Base-by-base conservation (phyloP, 805 yeast species). In the Brettanomyces custersianus region DNA sequence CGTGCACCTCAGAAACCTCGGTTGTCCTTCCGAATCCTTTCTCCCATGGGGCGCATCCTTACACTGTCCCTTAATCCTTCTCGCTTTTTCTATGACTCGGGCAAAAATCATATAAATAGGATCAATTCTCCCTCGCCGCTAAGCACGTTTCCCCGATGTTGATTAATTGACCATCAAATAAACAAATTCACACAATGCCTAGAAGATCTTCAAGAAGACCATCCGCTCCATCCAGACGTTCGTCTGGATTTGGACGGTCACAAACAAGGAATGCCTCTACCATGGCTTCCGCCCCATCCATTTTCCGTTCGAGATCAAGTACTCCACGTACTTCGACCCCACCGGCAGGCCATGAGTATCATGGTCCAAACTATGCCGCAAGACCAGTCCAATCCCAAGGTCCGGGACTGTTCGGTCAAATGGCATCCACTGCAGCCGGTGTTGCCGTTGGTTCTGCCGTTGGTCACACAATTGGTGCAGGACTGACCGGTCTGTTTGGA, bases 381-480 rank as follows among this genome's bases (percentile, higher is more conserved):
- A 72, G 74, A 35, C 65, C 68, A 29, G 80, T 68, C 54, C 72
- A 74, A 28, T 16, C 31, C 12, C 55, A 52, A 49, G 74, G 70
- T 51, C 96, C 96, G 33, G 96, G 97, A 52, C 52, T 90, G 57
- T 88, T 90, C 53, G 83, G 90, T 41, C 94, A 92, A 66, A 92
- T 92, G 98, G 97, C 97, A 27, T 71, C 94, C 33, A 92, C 98
- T 33, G 98, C 98, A 38, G 98, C 97, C 34, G 98, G 98, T 78
- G 98, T 92, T 31, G 98, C 97, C 37, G 96, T 92, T 39, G 98
- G 98, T 52, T 85, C 96, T 35, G 80, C 97, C 42, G 79, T 90
- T 37, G 98, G 98, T 43, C 98, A 92, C 71, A 86, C 96, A 28
- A 48, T 90, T 40, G 96, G 96, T 65, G 94, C 94, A 43, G 97